phyloP scores from a whole-genome alignment of 352 stramenopile species.

The Albugo laibachii region DNA sequence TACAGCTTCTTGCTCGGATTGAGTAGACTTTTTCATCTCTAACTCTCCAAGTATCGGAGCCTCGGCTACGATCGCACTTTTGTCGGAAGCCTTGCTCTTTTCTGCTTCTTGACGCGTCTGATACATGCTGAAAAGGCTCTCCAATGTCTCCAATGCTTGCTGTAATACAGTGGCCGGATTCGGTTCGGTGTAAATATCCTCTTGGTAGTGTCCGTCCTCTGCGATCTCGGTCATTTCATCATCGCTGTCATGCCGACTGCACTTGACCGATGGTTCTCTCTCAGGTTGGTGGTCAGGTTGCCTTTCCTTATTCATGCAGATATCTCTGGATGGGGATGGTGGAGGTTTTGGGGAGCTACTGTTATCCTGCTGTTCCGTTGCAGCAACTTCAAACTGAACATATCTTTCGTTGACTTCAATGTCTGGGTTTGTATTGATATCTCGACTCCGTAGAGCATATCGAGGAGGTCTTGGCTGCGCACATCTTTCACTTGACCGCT shows the following conservation, averaged over 20 bases:
- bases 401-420: background rate
- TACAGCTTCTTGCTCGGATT: conserved; percentile 5
- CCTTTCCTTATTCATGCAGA: conserved; percentile 12
- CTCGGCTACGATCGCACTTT: conserved; percentile 29
- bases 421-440: conserved; percentile 11
- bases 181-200: background rate
- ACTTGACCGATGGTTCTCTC: background rate
- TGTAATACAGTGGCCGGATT: conserved; percentile 5
- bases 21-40: conserved; percentile 23
- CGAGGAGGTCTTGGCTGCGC: conserved; percentile 10
- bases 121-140: conserved; percentile 45
- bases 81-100: conserved; percentile 34
- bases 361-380: background rate
- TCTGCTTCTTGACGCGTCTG: conserved; percentile 16
- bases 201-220: too few relatives aligned
- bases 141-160: conserved; percentile 27
- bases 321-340: background rate
- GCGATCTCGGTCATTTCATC: conserved; percentile 16
- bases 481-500: too few relatives aligned
- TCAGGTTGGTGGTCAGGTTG: conserved; percentile 4
- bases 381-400: background rate
- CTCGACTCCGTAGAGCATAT: conserved; percentile 17
- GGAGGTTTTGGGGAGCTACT: background rate
- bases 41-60: conserved; percentile 48
- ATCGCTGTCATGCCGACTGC: background rate